A percentile compares a stretch with the other conserved stretches of the same genome.
phyloP scores from a whole-genome alignment of 1,284 basidiomycete species.

The Melampsora allii-populina region DNA sequence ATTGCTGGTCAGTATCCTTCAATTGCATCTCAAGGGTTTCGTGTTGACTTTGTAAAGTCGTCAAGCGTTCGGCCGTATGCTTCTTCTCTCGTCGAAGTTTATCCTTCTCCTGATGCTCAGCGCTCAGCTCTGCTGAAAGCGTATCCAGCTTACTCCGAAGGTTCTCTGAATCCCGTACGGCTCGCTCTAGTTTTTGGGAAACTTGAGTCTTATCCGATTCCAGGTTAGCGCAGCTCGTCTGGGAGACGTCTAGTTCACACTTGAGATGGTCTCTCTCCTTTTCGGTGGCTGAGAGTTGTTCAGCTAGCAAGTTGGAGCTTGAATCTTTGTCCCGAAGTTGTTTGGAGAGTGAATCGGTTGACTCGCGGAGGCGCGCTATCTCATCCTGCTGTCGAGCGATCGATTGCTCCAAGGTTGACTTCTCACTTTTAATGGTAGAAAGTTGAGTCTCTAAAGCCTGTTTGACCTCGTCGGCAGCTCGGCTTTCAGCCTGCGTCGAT shows the following conservation, averaged over 20 bases:
- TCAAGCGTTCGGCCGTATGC: not conserved
- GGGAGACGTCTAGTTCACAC: not conserved
- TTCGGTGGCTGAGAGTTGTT: slow-evolving; percentile 16
- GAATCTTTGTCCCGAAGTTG: slow-evolving; percentile 21
- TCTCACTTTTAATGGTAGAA: not conserved
- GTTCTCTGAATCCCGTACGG: not conserved
- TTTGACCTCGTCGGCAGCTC: not conserved
- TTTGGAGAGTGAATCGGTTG: slow-evolving; percentile 10
- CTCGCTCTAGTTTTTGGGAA: slow-evolving; percentile 1
- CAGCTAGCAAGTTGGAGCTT: not conserved
- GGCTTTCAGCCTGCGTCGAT: slow-evolving; percentile 6
- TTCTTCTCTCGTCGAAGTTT: not conserved
- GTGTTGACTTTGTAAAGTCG: not conserved
- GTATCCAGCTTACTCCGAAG: slow-evolving; percentile 23
- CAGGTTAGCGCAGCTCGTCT: not conserved
- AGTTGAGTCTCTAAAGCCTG: slow-evolving; percentile 6
- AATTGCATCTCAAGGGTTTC: not conserved
- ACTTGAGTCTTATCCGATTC: slow-evolving; percentile 15
- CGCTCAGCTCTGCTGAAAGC: not conserved
- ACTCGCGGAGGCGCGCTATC: not conserved
- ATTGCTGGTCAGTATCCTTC: not conserved
- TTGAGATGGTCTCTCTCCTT: slow-evolving; percentile 12
- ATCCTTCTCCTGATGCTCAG: slow-evolving; percentile 13
- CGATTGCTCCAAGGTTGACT: not conserved
- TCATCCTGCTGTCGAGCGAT: slow-evolving; percentile 4